These are phyloP conservation scores for Lepidium aucheri DNA, from an alignment of 345 rosid genomes.

Conservation along the genomic window DNA sequence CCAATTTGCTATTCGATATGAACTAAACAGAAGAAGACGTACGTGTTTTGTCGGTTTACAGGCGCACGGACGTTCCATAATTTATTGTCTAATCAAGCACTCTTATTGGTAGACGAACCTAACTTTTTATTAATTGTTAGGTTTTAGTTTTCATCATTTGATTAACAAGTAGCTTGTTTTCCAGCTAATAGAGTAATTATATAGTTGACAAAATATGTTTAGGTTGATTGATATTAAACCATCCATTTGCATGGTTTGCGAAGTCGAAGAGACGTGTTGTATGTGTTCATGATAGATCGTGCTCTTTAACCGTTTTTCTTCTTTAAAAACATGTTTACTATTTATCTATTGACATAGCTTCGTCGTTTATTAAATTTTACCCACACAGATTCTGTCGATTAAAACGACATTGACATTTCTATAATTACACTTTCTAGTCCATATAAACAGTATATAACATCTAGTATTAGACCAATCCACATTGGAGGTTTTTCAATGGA, in stretches of 20 bases:
- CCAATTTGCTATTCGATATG: not conserved
- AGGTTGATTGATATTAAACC: not conserved
- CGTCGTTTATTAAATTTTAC: conserved; percentile 1
- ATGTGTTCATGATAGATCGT: conserved; percentile 16
- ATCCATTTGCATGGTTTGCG: conserved; percentile 3
- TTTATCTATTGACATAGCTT: not conserved
- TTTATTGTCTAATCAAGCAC: conserved; percentile 4
- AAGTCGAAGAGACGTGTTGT: conserved; percentile 14
- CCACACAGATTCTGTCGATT: not conserved
- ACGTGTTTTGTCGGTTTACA: not conserved
- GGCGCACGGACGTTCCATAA: not conserved
- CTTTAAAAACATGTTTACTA: not conserved
- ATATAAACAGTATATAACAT: no score
- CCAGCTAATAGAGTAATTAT: not conserved
- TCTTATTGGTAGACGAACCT: conserved; percentile 8
- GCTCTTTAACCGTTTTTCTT: conserved; percentile 8
- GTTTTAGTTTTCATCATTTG: not conserved
- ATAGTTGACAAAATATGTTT: conserved; percentile 1
- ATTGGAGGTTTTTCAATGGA: no score
- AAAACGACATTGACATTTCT: no score
- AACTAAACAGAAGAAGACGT: not conserved
- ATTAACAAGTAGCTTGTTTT: conserved; percentile 2
- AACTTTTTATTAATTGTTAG: not conserved
- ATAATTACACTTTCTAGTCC: no score
- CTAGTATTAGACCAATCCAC: no score